phyloP scores from a whole-genome alignment of 169 alveolate genomes.

The Plasmodium fragile region DNA sequence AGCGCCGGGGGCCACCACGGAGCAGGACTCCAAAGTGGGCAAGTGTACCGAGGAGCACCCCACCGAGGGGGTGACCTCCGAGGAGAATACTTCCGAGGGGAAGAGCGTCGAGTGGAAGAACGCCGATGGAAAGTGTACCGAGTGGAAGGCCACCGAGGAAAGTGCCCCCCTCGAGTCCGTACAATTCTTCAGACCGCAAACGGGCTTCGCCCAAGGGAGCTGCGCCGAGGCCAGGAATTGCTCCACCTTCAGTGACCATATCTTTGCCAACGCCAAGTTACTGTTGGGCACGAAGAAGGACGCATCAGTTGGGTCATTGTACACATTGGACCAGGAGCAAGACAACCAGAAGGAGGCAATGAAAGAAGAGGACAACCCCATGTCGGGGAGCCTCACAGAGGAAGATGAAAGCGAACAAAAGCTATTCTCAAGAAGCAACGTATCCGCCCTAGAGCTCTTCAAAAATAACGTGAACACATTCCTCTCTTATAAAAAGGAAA shows the following conservation, averaged over 20 bases:
- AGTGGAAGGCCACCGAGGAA: not conserved
- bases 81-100: too few relatives aligned
- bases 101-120: not conserved
- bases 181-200: slow-evolving; percentile 47
- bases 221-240: slow-evolving; percentile 3
- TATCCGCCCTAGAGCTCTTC: slow-evolving; percentile 31
- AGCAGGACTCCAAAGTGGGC: not conserved
- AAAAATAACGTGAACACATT: slow-evolving; percentile 50
- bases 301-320: not conserved
- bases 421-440: slow-evolving; percentile 33
- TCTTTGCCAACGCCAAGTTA: slow-evolving; percentile 61
- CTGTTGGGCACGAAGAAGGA: slow-evolving; percentile 4
- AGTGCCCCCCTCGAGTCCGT: slow-evolving; percentile 16
- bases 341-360: not conserved
- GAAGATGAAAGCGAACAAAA: slow-evolving; percentile 8
- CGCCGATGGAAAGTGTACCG: not conserved
- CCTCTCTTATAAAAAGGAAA: slow-evolving; percentile 45
- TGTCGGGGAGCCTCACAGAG: not conserved
- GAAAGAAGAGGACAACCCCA: not conserved
- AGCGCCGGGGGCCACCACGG: not conserved
- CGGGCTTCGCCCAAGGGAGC: not conserved
- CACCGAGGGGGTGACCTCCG: not conserved
- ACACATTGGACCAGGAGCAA: not conserved
- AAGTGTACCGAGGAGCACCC: not conserved
- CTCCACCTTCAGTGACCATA: slow-evolving; percentile 55